These are phyloP conservation scores for Narthecium ossifragum DNA, from an alignment of 106 monocot genomes.

Conservation along the genomic window DNA sequence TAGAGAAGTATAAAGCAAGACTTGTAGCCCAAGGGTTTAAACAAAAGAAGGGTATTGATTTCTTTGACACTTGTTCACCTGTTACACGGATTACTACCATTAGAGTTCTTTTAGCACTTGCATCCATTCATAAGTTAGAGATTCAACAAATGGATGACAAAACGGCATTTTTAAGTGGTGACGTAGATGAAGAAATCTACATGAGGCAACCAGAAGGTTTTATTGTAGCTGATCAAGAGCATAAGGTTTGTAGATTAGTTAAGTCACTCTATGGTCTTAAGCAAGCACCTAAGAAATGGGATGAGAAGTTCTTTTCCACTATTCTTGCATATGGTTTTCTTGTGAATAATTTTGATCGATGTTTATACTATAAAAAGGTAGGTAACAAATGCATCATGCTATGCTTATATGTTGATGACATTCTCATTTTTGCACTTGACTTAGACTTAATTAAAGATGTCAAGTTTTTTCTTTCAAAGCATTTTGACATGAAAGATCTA, in stretches of 20 bases:
- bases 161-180: not conserved
- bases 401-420: not conserved
- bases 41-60: not conserved
- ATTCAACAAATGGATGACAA: not conserved
- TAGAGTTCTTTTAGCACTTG: not conserved
- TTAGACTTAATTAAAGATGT: not conserved
- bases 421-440: not conserved
- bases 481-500: not conserved
- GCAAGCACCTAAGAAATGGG: not conserved
- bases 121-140: not conserved
- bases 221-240: not conserved
- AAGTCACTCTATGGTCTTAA: not conserved
- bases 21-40: not conserved
- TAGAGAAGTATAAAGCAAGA: not conserved
- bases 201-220: no score
- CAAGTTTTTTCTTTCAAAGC: not conserved
- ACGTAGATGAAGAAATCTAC: not conserved
- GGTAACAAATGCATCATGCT: not conserved
- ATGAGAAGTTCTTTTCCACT: not conserved
- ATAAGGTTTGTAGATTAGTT: not conserved
- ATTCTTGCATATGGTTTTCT: not conserved
- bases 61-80: not conserved
- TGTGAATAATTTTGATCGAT: not conserved
- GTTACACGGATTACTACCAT: not conserved
- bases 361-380: not conserved